Conservation (phyloP, 495 filamentous ascomycete genomes). For the Penicillium goetzii region DNA sequence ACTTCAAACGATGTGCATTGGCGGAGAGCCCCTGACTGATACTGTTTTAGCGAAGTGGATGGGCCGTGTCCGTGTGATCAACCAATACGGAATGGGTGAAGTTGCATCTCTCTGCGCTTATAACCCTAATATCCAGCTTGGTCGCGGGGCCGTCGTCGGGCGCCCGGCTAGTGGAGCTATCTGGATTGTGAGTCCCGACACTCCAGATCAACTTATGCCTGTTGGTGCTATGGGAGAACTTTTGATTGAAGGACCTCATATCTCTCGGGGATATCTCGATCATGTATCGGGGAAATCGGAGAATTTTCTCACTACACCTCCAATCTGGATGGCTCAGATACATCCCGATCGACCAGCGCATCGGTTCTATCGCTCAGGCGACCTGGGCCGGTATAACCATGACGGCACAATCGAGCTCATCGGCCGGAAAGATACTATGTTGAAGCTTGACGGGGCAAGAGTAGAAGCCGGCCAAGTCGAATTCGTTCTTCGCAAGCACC, state of each 20-base stretch:
- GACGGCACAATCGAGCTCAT: slow-evolving; percentile 74
- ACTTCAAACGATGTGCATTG: slow-evolving; percentile 42
- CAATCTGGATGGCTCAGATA: slow-evolving; percentile 23
- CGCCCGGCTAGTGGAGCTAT: slow-evolving; percentile 28
- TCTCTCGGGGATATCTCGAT: slow-evolving; percentile 58
- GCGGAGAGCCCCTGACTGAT: slow-evolving; percentile 51
- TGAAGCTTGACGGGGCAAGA: slow-evolving; percentile 78
- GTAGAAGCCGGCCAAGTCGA: slow-evolving; percentile 77
- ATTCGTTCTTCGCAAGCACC: slow-evolving; percentile 22
- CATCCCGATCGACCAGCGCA: slow-evolving; percentile 14
- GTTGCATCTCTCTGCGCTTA: slow-evolving; percentile 33
- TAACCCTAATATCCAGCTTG: slow-evolving; percentile 22
- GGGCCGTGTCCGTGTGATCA: slow-evolving; percentile 46
- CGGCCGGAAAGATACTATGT: slow-evolving; percentile 76
- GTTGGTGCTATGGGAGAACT: slow-evolving; percentile 61
- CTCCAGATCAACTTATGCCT: slow-evolving; percentile 52
- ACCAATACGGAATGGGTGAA: slow-evolving; percentile 63
- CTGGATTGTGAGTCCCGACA: slow-evolving; percentile 58
- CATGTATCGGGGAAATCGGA: slow-evolving; percentile 24
- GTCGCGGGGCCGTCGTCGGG: slow-evolving; percentile 24
- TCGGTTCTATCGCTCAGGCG: slow-evolving; percentile 73
- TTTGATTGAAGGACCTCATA: slow-evolving; percentile 59
- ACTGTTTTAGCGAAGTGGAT: slow-evolving; percentile 52
- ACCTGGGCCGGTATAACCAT: slow-evolving; percentile 72
- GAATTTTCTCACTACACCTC: slow-evolving; percentile 20